These are phyloP conservation scores for Cucumis sativus DNA, from an alignment of 306 rosid species.

Conservation along the genomic window Cucumber_9930_V3 NC_026659.2:23261501-23262000, in stretches of 20 bases:
- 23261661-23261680: neutral
- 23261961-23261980: constrained; percentile 20
- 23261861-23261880: constrained; percentile 95
- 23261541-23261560: neutral
- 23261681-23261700: neutral
- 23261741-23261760: constrained; percentile 73
- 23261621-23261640: no score
- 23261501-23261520: constrained; percentile 94
- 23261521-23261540: constrained; percentile 13
- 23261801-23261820: constrained; percentile 90
- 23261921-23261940: constrained; percentile 40
- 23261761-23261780: constrained; percentile 71
- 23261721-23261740: constrained; percentile 97
- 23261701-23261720: constrained; percentile 46
- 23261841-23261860: constrained; percentile 93
- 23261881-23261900: constrained; percentile 93
- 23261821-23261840: constrained; percentile 90
- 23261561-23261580: neutral
- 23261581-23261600: neutral
- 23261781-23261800: constrained; percentile 75
- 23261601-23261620: neutral
- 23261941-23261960: constrained; percentile 30
- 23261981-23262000: neutral
- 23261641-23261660: neutral
- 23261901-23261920: constrained; percentile 70